Base-by-base conservation (phyloP, 192 early-diverging fungal species). In the Backusella parvicylindrica region DNA sequence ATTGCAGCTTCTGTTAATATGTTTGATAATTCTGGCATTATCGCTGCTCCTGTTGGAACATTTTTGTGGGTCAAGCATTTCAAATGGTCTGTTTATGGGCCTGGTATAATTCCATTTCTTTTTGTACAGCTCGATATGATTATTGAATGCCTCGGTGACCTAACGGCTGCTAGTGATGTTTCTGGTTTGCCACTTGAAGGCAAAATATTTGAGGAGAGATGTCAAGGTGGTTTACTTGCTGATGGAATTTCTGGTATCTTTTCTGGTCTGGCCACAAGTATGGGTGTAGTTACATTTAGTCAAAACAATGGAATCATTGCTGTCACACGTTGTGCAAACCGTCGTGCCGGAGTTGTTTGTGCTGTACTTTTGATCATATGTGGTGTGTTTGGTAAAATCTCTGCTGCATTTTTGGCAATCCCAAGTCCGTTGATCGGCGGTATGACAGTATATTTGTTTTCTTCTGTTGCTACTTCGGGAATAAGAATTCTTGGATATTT, bases 221-320 rank as follows among this genome's bases (percentile, higher is more conserved):
- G 88, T 8, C 85, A 86, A 70, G 87, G 87, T 6, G 87, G 87
- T n/a, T 78, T 88, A 35, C 70, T 88, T 23, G 85, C 85, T 2
- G 87, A 88, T 35, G 87, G 87, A 63, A 64, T 88, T 26, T 78
- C 79, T 33, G 76, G 82, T 40, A 68, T 81, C 18, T 60, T 88
- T 6, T 80, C 87, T 2, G 82, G 87, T 1, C 50, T 83, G 4
- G 74, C 75, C 41, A 86, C 87, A 47, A 88, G 85, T 50, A 82
- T 83, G 35, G 87, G 87, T 9, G 82, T 88, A 63, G 75, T 77
- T 8, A 88, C 87, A 33, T 88, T 88, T 28, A 87, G 87, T 31
- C 87, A 88, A 50, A 88, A 88, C 75, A 88, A 88, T 67, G 87
- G 87, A 41, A 81, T 88, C 76, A 88, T 88, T 65, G 85, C 87